Evolutionary conservation across 2,329 filamentous ascomycete genomes (phyloP).

Genomic region (Cladosporium halotolerans): DNA sequence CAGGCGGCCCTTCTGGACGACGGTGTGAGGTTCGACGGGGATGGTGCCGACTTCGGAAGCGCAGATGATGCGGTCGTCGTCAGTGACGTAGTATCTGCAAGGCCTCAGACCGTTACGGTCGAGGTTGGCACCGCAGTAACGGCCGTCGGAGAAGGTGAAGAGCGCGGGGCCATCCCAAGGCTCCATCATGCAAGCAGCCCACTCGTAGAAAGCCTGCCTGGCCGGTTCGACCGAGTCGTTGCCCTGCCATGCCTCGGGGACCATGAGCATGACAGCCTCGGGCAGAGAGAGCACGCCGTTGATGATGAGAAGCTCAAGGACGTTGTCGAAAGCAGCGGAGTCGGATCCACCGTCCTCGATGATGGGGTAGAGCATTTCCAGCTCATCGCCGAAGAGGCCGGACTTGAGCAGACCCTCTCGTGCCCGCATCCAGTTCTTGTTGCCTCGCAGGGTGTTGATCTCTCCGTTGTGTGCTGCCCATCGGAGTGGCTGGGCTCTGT

Average conservation of each 20-base stretch:
- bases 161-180: slow-evolving; percentile 95
- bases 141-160: slow-evolving; percentile 93
- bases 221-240: slow-evolving; percentile 87
- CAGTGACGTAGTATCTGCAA: slow-evolving; percentile 94
- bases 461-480: slow-evolving; percentile 99
- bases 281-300: slow-evolving; percentile 93
- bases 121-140: slow-evolving; percentile 93
- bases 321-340: slow-evolving; percentile 95
- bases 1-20: slow-evolving; percentile 87
- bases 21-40: slow-evolving; percentile 77
- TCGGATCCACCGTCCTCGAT: slow-evolving; percentile 96
- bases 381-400: slow-evolving; percentile 83
- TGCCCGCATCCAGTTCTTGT: slow-evolving; percentile 99
- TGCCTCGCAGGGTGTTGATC: slow-evolving; percentile 93
- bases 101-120: slow-evolving; percentile 92
- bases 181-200: slow-evolving; percentile 98
- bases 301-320: slow-evolving; percentile 86
- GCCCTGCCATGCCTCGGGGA: slow-evolving; percentile 95
- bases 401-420: slow-evolving; percentile 93
- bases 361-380: slow-evolving; percentile 85
- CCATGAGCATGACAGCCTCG: slow-evolving; percentile 97
- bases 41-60: slow-evolving; percentile 96
- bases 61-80: slow-evolving; percentile 95
- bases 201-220: slow-evolving; percentile 97
- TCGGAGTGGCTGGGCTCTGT: slow-evolving; percentile 88